Conservation (phyloP, 768 basidiomycete genomes). For the Rubroboletus satanas region DNA sequence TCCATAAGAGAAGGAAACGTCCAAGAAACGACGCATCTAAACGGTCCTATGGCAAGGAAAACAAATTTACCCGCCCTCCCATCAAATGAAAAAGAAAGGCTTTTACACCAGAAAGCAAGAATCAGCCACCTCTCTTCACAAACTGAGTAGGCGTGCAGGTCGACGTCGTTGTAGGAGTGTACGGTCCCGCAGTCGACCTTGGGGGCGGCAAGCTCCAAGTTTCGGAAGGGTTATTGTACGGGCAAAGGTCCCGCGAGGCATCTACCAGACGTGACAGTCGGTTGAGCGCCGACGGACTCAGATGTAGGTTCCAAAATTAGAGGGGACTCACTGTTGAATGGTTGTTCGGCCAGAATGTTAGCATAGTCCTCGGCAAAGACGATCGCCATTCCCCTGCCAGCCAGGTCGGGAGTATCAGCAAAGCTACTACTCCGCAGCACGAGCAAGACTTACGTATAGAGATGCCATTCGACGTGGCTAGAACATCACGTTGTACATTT, state of each 20-base stretch:
- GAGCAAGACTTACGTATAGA: conserved; percentile 17
- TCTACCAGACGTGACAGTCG: not conserved
- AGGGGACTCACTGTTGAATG: not conserved
- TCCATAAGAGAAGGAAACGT: not conserved
- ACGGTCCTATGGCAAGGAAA: not conserved
- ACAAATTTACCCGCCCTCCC: not conserved
- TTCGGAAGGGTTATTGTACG: conserved; percentile 9
- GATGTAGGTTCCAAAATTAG: not conserved
- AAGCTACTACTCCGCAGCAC: too few relatives aligned
- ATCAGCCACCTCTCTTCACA: not conserved
- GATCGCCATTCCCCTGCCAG: conserved; percentile 11
- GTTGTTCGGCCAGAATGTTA: not conserved
- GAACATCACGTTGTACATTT: not conserved
- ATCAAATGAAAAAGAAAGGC: not conserved
- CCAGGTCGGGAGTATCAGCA: not conserved
- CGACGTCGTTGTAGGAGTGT: conserved; percentile 1
- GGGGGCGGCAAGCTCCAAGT: conserved; percentile 6
- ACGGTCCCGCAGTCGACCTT: conserved; percentile 4
- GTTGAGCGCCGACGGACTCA: not conserved
- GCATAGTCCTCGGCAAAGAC: conserved; percentile 13
- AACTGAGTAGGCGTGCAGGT: conserved; percentile 2
- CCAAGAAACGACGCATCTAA: not conserved
- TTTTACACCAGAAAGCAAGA: not conserved
- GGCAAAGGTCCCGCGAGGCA: not conserved
- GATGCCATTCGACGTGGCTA: conserved; percentile 29